Percentiles rank a stretch among this genome's conserved stretches.
These are phyloP conservation scores for Eutypella sp. DNA, from an alignment of 2,329 filamentous ascomycete species.

Conservation along the genomic window DNA sequence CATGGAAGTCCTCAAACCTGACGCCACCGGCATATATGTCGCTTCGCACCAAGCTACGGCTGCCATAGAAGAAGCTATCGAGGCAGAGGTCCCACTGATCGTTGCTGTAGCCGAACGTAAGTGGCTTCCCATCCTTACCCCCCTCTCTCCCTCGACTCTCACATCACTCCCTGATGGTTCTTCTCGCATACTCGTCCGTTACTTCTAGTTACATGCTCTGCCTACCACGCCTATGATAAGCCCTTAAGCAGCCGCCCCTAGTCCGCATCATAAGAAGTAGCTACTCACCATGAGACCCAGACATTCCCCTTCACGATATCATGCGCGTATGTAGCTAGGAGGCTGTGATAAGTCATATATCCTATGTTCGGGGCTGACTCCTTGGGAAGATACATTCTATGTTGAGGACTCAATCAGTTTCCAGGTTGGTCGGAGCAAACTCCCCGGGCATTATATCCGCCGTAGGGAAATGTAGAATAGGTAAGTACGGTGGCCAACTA, in stretches of 20 bases:
- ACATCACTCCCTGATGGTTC: neutral
- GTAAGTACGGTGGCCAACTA: conserved; percentile 7
- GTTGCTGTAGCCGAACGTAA: conserved; percentile 64
- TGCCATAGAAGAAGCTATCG: conserved; percentile 76
- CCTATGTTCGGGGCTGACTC: conserved; percentile 1
- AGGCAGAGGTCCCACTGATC: conserved; percentile 69
- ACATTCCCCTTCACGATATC: conserved; percentile 70
- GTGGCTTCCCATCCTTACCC: neutral
- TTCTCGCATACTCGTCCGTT: neutral
- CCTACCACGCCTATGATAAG: neutral
- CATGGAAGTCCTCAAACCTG: conserved; percentile 64
- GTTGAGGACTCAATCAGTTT: conserved; percentile 63
- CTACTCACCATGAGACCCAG: neutral
- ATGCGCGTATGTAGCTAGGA: conserved; percentile 47
- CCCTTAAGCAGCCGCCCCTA: neutral
- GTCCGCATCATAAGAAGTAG: neutral
- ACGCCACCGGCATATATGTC: conserved; percentile 77
- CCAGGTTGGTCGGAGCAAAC: conserved; percentile 66
- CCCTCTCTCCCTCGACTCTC: neutral
- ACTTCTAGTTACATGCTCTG: neutral
- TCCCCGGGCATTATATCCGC: conserved; percentile 71
- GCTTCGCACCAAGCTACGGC: conserved; percentile 66
- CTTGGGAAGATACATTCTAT: conserved; percentile 59
- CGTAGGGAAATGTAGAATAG: conserved; percentile 53
- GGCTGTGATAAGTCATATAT: neutral